phyloP scores from a whole-genome alignment of 1,284 basidiomycete species.

The Papiliotrema nemorosa region DNA sequence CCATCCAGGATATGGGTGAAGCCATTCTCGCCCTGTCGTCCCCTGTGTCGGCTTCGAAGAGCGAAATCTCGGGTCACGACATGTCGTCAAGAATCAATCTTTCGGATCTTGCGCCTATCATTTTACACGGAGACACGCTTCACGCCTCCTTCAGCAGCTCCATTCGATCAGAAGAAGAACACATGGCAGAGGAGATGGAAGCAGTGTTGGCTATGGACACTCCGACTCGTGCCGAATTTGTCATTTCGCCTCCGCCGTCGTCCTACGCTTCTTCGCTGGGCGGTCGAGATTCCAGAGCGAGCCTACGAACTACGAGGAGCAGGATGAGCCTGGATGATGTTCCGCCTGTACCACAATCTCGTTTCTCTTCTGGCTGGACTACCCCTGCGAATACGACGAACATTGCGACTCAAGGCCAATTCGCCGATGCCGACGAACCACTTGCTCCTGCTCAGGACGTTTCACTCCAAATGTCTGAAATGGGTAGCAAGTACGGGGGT shows the following conservation, averaged over 20 bases:
- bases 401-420: neutral
- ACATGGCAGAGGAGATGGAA: constrained; percentile 36
- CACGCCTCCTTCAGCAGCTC: neutral
- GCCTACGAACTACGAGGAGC: neutral
- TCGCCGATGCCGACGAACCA: constrained; percentile 2
- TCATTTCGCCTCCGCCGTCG: constrained; percentile 29
- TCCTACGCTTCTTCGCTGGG: constrained; percentile 2
- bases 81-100: neutral
- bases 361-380: neutral
- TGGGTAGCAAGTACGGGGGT: neutral
- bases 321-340: neutral
- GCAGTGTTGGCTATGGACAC: constrained; percentile 37
- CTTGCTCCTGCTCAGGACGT: neutral
- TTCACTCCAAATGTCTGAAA: neutral
- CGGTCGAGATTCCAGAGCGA: constrained; percentile 1
- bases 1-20: neutral
- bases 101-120: constrained; percentile 5
- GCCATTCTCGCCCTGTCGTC: constrained; percentile 4
- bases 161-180: constrained; percentile 10
- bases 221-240: constrained; percentile 32
- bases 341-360: constrained; percentile 11
- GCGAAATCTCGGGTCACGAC: neutral
- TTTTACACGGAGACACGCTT: neutral
- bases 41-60: neutral
- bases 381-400: neutral